A percentile compares a stretch with the other conserved stretches of the same genome.
These are phyloP conservation scores for Boletus barrowsii DNA, from an alignment of 768 basidiomycete genomes.

Conservation along the genomic window DNA sequence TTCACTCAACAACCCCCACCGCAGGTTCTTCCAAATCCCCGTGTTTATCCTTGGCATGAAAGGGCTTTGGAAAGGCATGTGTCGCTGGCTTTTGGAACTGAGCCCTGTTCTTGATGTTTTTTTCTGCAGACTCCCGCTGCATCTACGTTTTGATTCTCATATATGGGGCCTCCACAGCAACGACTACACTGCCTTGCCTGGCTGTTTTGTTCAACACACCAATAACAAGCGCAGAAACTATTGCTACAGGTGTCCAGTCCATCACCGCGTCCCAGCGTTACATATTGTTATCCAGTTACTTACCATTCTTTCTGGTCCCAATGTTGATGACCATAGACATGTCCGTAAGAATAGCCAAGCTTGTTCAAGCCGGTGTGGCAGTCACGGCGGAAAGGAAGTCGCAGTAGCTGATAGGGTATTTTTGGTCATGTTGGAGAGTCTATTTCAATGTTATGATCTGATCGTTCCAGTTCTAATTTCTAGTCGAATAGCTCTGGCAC, in stretches of 20 bases:
- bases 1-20: not conserved
- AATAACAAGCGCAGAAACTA: conserved; percentile 33
- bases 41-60: conserved; percentile 68
- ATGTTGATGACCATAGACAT: conserved; percentile 74
- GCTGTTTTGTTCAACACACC: conserved; percentile 55
- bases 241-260: conserved; percentile 32
- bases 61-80: conserved; percentile 54
- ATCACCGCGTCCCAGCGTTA: conserved; percentile 51
- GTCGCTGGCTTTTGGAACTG: not conserved
- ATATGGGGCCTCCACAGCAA: conserved; percentile 76
- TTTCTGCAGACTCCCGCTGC: conserved; percentile 41
- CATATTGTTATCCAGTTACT: conserved; percentile 63
- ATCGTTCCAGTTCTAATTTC: no score
- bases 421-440: no score
- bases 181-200: conserved; percentile 75
- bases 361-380: conserved; percentile 29
- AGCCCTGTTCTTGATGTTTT: not conserved
- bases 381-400: conserved; percentile 12
- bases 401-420: conserved; percentile 6
- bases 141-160: conserved; percentile 64
- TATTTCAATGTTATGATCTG: no score
- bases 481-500: no score
- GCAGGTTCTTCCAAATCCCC: conserved; percentile 66
- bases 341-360: conserved; percentile 39
- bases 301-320: conserved; percentile 75